These are phyloP conservation scores for Tritrichomonas musculus DNA, from an alignment of 208 protist genomes.

Conservation along the genomic window DNA sequence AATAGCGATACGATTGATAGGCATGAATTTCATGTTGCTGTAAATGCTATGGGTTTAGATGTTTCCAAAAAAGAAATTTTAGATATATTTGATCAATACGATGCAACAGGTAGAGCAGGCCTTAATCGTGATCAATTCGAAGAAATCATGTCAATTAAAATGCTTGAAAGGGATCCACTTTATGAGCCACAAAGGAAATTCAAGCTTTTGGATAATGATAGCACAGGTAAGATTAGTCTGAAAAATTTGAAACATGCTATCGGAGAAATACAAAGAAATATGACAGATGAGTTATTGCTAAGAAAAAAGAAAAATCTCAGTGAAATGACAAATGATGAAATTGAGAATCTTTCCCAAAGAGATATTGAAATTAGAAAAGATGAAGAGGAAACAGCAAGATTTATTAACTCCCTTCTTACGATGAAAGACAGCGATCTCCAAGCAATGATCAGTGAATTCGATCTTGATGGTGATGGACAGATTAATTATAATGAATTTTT, in stretches of 20 bases:
- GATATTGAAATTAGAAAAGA: too few species aligned
- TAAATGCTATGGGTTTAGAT: background rate
- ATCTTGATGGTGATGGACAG: slow-evolving; percentile 74
- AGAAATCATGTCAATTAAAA: slow-evolving; percentile 48
- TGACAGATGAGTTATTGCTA: slow-evolving; percentile 54
- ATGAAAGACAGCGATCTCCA: slow-evolving; percentile 79
- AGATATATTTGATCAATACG: background rate
- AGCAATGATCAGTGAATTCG: slow-evolving; percentile 92
- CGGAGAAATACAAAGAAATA: slow-evolving; percentile 62
- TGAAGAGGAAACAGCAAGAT: background rate
- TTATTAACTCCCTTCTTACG: background rate
- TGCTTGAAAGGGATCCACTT: slow-evolving; percentile 50
- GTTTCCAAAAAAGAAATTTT: background rate
- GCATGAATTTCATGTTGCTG: background rate
- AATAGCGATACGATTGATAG: slow-evolving; percentile 9
- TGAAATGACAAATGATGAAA: background rate
- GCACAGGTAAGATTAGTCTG: slow-evolving; percentile 53
- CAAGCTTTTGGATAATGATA: slow-evolving; percentile 58
- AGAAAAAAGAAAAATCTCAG: background rate
- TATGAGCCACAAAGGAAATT: slow-evolving; percentile 60
- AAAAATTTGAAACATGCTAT: slow-evolving; percentile 53
- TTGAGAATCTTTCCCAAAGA: background rate
- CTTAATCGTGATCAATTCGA: background rate
- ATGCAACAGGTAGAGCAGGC: background rate
- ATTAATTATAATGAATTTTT: background rate